Evolutionary conservation across 805 yeast genomes (phyloP).

Genomic region (Teunomyces kruisii): DNA sequence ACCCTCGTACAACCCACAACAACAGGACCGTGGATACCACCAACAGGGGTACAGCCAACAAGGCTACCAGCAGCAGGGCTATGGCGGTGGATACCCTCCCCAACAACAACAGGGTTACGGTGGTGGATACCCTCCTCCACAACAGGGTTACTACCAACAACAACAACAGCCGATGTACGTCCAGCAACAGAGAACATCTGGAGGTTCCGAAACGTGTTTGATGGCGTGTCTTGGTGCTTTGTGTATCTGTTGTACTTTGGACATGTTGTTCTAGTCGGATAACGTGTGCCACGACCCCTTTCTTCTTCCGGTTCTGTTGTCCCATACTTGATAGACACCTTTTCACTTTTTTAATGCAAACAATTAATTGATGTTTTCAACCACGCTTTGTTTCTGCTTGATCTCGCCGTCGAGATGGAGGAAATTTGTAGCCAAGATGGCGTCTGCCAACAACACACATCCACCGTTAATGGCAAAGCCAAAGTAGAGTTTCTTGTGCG

Average conservation of each 20-base stretch:
- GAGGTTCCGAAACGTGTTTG: slow-evolving; percentile 34
- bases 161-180: slow-evolving; percentile 46
- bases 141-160: slow-evolving; percentile 37
- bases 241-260: slow-evolving; percentile 38
- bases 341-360: neutral
- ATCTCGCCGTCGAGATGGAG: slow-evolving; percentile 39
- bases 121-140: slow-evolving; percentile 18
- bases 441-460: slow-evolving; percentile 50
- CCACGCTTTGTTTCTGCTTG: slow-evolving; percentile 9
- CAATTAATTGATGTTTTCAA: neutral
- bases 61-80: slow-evolving; percentile 15
- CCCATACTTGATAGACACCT: neutral
- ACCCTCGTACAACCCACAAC: slow-evolving; percentile 12
- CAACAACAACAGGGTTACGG: slow-evolving; percentile 18
- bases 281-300: no score
- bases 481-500: slow-evolving; percentile 41
- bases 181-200: slow-evolving; percentile 34
- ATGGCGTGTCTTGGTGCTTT: slow-evolving; percentile 40
- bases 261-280: slow-evolving; percentile 20
- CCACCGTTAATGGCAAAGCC: slow-evolving; percentile 56
- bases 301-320: neutral
- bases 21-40: slow-evolving; percentile 21
- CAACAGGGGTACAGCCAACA: slow-evolving; percentile 12
- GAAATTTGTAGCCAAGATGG: slow-evolving; percentile 43
- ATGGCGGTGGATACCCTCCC: slow-evolving; percentile 16